Evolutionary conservation across 148 eudicot species (phyloP).

Genomic region (Rhododendron vialii): DNA sequence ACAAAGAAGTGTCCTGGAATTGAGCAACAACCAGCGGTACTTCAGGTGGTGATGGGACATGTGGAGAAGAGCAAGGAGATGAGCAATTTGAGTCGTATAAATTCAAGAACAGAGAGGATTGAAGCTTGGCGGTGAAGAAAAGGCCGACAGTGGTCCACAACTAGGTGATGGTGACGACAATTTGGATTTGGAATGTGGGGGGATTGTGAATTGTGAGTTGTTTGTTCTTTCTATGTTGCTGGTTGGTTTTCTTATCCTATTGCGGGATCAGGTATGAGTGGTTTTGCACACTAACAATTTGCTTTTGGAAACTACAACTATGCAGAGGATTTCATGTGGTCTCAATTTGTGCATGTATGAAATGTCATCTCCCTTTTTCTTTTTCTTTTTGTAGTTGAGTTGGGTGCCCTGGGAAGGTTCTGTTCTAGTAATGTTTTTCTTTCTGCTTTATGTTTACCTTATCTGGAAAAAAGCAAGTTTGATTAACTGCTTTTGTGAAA

Average conservation of each 20-base stretch:
- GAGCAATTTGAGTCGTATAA: constrained; percentile 37
- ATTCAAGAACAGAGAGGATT: constrained; percentile 43
- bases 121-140: constrained; percentile 71
- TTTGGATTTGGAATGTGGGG: background rate
- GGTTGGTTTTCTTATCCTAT: constrained; percentile 3
- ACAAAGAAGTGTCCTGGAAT: constrained; percentile 19
- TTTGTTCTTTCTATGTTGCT: constrained; percentile 11
- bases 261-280: background rate
- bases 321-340: background rate
- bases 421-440: background rate
- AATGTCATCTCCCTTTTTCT: background rate
- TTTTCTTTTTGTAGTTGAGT: background rate
- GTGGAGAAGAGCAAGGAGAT: constrained; percentile 38
- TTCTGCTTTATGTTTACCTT: background rate
- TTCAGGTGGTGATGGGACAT: constrained; percentile 16
- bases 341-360: background rate
- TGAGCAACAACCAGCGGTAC: constrained; percentile 15
- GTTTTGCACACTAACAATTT: background rate
- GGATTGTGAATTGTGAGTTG: constrained; percentile 4
- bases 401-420: background rate
- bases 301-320: background rate
- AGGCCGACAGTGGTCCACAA: background rate
- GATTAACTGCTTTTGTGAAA: background rate
- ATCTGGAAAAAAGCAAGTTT: background rate
- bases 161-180: background rate